These are phyloP conservation scores for Pseudogymnoascus sp. DNA, from an alignment of 2,329 filamentous ascomycete genomes.

Conservation along the genomic window DNA sequence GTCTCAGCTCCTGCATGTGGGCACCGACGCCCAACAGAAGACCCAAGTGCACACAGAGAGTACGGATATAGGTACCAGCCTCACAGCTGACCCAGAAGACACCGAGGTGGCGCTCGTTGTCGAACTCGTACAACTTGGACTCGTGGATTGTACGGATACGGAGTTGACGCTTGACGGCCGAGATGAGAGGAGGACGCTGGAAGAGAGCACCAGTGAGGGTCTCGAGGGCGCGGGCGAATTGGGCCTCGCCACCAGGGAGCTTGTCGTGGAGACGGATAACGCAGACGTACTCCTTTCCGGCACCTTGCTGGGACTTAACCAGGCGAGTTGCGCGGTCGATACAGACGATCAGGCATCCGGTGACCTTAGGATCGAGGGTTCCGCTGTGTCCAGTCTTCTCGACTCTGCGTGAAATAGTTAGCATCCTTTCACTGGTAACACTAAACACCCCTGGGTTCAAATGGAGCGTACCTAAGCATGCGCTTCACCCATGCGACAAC, in stretches of 20 bases:
- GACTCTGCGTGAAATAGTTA: slow-evolving; percentile 44
- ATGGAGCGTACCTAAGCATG: slow-evolving; percentile 65
- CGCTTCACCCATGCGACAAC: slow-evolving; percentile 99
- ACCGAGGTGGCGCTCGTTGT: slow-evolving; percentile 93
- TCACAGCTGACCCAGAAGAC: slow-evolving; percentile 99
- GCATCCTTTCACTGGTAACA: slow-evolving; percentile 13
- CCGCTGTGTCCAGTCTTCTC: slow-evolving; percentile 98
- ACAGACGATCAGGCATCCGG: slow-evolving; percentile 87
- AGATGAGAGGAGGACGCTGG: slow-evolving; percentile 94
- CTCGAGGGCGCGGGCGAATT: slow-evolving; percentile 89
- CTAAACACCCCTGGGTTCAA: neutral
- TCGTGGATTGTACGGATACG: slow-evolving; percentile 98
- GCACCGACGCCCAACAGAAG: slow-evolving; percentile 71
- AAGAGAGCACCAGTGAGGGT: slow-evolving; percentile 94
- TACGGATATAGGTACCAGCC: slow-evolving; percentile 97
- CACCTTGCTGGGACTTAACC: slow-evolving; percentile 97
- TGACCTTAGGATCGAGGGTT: slow-evolving; percentile 97
- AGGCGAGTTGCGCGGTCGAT: slow-evolving; percentile 95
- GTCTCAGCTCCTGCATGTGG: slow-evolving; percentile 95
- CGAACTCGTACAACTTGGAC: slow-evolving; percentile 93
- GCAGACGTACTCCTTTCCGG: slow-evolving; percentile 97
- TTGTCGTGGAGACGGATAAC: slow-evolving; percentile 94
- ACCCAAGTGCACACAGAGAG: slow-evolving; percentile 89
- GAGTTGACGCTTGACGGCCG: slow-evolving; percentile 95
- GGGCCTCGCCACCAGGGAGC: slow-evolving; percentile 83